Conservation (phyloP, 345 rosid genomes). For the Pseudoturritis turrita region DNA sequence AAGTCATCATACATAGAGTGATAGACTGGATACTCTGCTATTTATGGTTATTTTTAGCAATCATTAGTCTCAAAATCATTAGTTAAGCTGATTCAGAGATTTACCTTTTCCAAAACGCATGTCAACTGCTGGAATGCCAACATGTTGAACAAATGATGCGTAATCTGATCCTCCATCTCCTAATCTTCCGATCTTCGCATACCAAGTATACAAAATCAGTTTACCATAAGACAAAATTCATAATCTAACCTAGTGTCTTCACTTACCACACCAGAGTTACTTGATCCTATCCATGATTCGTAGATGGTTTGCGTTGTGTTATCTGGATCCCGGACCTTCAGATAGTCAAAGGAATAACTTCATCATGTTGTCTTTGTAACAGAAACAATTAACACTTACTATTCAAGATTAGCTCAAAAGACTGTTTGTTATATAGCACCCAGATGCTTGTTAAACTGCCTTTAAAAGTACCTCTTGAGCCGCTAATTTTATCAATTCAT, state of each 20-base stretch:
- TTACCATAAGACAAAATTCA: not conserved
- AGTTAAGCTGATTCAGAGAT: not conserved
- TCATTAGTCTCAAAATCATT: not conserved
- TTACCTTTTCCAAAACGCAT: constrained; percentile 58
- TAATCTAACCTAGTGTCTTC: not conserved
- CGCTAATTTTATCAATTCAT: constrained; percentile 55
- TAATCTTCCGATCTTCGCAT: constrained; percentile 54
- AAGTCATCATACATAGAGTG: constrained; percentile 89
- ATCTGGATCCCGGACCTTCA: constrained; percentile 75
- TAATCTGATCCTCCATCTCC: constrained; percentile 73
- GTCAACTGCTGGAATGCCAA: constrained; percentile 67
- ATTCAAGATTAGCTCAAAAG: not conserved
- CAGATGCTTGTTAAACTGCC: not conserved
- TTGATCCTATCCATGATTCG: constrained; percentile 54
- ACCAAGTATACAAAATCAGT: constrained; percentile 3
- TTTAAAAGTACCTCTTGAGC: constrained; percentile 52
- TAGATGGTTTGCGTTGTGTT: constrained; percentile 64
- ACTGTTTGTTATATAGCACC: not conserved
- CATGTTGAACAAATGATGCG: constrained; percentile 77
- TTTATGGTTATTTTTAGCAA: not conserved
- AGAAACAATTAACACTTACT: not conserved
- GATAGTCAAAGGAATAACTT: not conserved
- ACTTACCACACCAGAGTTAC: constrained; percentile 41
- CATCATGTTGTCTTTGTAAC: not conserved
- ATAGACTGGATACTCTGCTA: constrained; percentile 71